Base-by-base conservation (phyloP, 768 basidiomycete species). In the Steccherinum ochraceum region DNA sequence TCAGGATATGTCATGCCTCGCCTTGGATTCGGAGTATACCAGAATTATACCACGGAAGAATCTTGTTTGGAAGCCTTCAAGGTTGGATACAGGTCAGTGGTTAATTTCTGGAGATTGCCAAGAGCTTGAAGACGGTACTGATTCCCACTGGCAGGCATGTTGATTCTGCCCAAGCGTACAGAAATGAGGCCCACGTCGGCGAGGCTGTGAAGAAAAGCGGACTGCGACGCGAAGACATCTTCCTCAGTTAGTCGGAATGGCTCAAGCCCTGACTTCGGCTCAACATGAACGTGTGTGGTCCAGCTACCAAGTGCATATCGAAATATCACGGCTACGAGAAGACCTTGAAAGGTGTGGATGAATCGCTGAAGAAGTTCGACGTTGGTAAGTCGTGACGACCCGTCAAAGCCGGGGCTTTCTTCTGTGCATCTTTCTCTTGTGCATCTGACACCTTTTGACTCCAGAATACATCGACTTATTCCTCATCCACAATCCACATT, bases 81-180 rank as follows among this genome's bases (percentile, higher is more conserved):
- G 53, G 75, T 71, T 19, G 87, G 87, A n/a, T 89, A 87, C 62
- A 84, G 63, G 63, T 58, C 19, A n/a, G 42, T 24, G n/a, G 12
- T 21, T 35, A 7, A 5, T 5, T 16, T n/a, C 10, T 16, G 18
- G 4, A 2, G 12, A 42, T 40, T 19, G 12, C 40, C n/a, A n/a
- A n/a, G n/a, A n/a, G n/a, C 50, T 11, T 24, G 10, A 16, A 35
- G 16, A 7, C 30, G 7, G 16, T 35, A 18, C 3, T 24, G 19
- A 45, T 41, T 35, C 18, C 23, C 2, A 23, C n/a, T 40, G 21
- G 4, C 40, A 62, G 88, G 49, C 88, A 86, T 48, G 67, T 90
- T 39, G 89, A 90, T 63, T 78, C 86, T 1, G 88, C 89, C 0
- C 84, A 85, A 58, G 72, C 73, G 20, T 90, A 90, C 62, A 72